A percentile compares a stretch with the other conserved stretches of the same genome.
phyloP scores from a whole-genome alignment of 2,329 filamentous ascomycete genomes.

The Colletotrichum gigasporum region DNA sequence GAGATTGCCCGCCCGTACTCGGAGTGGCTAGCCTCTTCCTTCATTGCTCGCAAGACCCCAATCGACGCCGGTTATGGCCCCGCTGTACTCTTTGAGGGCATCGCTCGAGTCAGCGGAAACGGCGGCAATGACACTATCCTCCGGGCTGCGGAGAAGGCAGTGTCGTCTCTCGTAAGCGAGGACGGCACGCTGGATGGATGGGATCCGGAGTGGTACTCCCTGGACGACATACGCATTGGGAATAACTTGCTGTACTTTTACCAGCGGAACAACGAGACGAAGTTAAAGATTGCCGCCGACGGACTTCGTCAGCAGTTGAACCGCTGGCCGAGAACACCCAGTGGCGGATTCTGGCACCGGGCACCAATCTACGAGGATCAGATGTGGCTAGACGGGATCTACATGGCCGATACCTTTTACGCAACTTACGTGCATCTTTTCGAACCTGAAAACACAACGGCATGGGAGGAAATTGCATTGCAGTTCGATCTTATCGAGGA shows the following conservation, averaged over 20 bases:
- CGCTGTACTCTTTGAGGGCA: constrained; percentile 22
- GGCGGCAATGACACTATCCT: background rate
- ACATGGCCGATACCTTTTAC: constrained; percentile 58
- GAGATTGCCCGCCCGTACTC: constrained; percentile 9
- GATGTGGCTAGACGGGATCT: constrained; percentile 68
- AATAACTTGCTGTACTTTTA: constrained; percentile 61
- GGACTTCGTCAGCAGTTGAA: constrained; percentile 56
- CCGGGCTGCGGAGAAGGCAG: constrained; percentile 9
- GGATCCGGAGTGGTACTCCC: constrained; percentile 58
- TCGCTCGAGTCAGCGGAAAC: constrained; percentile 11
- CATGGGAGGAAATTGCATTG: constrained; percentile 53
- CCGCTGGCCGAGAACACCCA: constrained; percentile 57
- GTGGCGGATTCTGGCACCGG: constrained; percentile 65
- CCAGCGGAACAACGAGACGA: constrained; percentile 52
- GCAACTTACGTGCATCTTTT: constrained; percentile 50
- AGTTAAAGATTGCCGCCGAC: constrained; percentile 59
- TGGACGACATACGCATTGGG: constrained; percentile 63
- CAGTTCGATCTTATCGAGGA: constrained; percentile 57
- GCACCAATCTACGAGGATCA: constrained; percentile 55
- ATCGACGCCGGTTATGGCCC: constrained; percentile 17
- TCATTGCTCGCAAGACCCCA: constrained; percentile 6
- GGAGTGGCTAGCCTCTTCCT: constrained; percentile 22
- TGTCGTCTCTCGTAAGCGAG: constrained; percentile 19
- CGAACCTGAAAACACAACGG: constrained; percentile 47
- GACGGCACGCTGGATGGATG: constrained; percentile 58